Conservation (phyloP, 1,139 yeast species). For the Taphrina sp. region DNA sequence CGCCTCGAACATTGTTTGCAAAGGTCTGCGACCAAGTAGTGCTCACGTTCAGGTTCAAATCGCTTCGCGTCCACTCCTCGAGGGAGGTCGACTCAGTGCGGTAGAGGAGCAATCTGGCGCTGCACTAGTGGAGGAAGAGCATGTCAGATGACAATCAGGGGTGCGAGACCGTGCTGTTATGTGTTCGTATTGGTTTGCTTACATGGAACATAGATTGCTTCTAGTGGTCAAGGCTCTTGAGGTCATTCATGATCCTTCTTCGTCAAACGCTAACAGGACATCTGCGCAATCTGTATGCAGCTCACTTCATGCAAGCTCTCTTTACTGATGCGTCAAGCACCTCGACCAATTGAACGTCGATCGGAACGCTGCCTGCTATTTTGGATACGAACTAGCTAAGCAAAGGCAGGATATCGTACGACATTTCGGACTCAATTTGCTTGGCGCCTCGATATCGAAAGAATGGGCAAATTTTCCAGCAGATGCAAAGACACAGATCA, state of each 20-base stretch:
- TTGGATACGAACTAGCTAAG: conserved; percentile 48
- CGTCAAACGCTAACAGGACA: conserved; percentile 23
- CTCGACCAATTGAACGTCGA: conserved; percentile 21
- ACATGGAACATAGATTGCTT: conserved; percentile 20
- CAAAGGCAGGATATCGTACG: conserved; percentile 55
- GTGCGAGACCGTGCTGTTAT: not conserved
- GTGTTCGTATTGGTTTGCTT: no score
- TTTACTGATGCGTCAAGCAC: conserved; percentile 13
- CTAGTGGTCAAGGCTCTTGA: conserved; percentile 31
- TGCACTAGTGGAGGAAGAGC: conserved; percentile 16
- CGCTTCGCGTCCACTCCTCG: no score
- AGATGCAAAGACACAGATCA: conserved; percentile 65
- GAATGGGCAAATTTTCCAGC: conserved; percentile 59
- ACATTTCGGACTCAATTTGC: conserved; percentile 81
- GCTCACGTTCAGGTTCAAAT: no score
- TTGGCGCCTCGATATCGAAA: conserved; percentile 66
- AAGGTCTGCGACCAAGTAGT: no score
- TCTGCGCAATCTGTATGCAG: conserved; percentile 29
- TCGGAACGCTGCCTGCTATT: conserved; percentile 31
- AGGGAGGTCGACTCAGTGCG: no score
- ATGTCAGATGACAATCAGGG: conserved; percentile 22
- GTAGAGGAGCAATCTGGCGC: no score
- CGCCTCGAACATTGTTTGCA: no score
- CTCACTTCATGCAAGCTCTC: not conserved
- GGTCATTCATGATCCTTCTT: conserved; percentile 31